These are phyloP conservation scores for Chlamydomonas sp. DNA, from an alignment of 139 green algal species.

Conservation along the genomic window DNA sequence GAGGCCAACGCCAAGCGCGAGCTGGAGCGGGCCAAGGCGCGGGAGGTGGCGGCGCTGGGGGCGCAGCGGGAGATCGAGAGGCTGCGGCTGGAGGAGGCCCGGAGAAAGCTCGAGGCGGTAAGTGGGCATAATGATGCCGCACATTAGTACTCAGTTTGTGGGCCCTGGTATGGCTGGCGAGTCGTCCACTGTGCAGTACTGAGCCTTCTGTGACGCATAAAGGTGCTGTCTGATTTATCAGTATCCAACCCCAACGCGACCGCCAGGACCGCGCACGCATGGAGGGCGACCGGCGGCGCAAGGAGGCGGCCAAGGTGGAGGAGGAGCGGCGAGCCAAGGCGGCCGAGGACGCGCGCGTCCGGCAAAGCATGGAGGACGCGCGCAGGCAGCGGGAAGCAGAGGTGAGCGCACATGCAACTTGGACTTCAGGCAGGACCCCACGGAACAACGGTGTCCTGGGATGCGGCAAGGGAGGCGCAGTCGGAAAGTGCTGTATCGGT, in stretches of 20 bases:
- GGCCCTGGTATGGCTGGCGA: too few species aligned
- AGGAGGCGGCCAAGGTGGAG: conserved; percentile 40
- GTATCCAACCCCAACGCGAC: background rate
- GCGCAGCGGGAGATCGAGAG: conserved; percentile 57
- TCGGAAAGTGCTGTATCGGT: too few species aligned
- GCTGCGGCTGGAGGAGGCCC: conserved; percentile 52
- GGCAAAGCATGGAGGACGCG: conserved; percentile 28
- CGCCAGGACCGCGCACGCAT: conserved; percentile 18
- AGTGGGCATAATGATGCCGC: background rate
- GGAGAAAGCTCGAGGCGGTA: conserved; percentile 47
- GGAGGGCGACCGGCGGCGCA: conserved; percentile 42
- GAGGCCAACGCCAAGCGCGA: conserved; percentile 43
- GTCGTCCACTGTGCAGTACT: too few species aligned
- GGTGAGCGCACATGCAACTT: background rate
- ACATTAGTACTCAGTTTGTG: too few species aligned
- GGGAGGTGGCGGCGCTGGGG: conserved; percentile 44
- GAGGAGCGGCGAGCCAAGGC: conserved; percentile 37
- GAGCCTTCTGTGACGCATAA: too few species aligned
- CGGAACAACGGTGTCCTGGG: too few species aligned
- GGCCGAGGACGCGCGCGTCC: conserved; percentile 38
- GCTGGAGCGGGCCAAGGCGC: conserved; percentile 16
- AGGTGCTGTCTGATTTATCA: too few species aligned
- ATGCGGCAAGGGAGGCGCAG: too few species aligned
- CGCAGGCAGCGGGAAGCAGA: background rate
- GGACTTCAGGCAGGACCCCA: background rate